A percentile compares a stretch with the other conserved stretches of the same genome.
Conservation (phyloP, 176 grass and related monocot genomes). For the Pontederia crassipes region DNA sequence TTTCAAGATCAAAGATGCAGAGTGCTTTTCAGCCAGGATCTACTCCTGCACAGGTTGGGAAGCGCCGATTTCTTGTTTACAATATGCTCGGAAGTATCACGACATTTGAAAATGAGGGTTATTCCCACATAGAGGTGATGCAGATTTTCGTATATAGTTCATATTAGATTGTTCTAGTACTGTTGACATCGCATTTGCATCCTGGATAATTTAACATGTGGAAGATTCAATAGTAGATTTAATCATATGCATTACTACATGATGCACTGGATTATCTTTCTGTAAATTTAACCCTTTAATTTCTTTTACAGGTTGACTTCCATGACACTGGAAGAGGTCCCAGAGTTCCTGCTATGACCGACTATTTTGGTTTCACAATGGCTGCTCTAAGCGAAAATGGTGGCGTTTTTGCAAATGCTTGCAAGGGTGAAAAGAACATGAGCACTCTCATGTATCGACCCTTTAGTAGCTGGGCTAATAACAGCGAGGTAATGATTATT, state of each 20-base stretch:
- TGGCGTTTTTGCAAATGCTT: constrained; percentile 80
- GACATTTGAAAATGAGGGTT: constrained; percentile 72
- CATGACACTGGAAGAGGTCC: constrained; percentile 97
- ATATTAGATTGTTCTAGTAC: neutral
- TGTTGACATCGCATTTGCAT: neutral
- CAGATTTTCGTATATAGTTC: neutral
- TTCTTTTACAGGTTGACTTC: constrained; percentile 68
- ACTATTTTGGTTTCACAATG: constrained; percentile 98
- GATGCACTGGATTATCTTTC: constrained; percentile 4
- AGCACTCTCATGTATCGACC: constrained; percentile 97
- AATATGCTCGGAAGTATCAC: constrained; percentile 91
- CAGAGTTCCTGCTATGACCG: constrained; percentile 88
- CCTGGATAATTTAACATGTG: neutral
- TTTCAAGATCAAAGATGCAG: constrained; percentile 49
- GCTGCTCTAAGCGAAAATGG: constrained; percentile 79
- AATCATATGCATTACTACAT: neutral
- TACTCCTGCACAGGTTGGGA: constrained; percentile 53
- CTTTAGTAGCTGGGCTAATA: constrained; percentile 88
- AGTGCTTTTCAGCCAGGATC: constrained; percentile 76
- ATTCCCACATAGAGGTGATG: constrained; percentile 78
- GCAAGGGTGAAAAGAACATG: constrained; percentile 93
- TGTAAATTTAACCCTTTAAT: neutral
- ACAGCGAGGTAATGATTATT: constrained; percentile 65
- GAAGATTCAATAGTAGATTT: neutral
- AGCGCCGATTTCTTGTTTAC: constrained; percentile 71